phyloP scores from a whole-genome alignment of 257 asterid species.

The Marsdenia floribunda region DNA sequence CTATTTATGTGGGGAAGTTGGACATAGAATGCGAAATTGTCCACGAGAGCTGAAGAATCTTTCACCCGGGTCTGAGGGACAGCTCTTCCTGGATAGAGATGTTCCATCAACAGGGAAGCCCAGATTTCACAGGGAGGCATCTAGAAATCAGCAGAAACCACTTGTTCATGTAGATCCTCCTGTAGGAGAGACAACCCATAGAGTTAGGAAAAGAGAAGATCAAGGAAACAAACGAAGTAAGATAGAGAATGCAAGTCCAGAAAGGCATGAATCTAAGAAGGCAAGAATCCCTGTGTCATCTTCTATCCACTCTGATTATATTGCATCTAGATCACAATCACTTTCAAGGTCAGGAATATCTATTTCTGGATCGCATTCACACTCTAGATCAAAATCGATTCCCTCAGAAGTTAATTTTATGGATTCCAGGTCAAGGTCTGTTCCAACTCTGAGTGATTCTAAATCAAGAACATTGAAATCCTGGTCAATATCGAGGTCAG shows the following conservation, averaged over 20 bases:
- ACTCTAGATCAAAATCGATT: slow-evolving; percentile 13
- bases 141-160: slow-evolving; percentile 16
- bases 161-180: slow-evolving; percentile 25
- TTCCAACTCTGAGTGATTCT: slow-evolving; percentile 27
- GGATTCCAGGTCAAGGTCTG: slow-evolving; percentile 25
- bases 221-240: slow-evolving; percentile 29
- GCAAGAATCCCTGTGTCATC: slow-evolving; percentile 34
- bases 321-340: slow-evolving; percentile 34
- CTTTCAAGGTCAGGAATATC: slow-evolving; percentile 22
- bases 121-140: slow-evolving; percentile 19
- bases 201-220: slow-evolving; percentile 23
- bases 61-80: slow-evolving; percentile 19
- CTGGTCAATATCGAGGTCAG: slow-evolving; percentile 18
- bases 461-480: slow-evolving; percentile 14
- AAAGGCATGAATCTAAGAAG: slow-evolving; percentile 25
- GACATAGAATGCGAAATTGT: slow-evolving; percentile 29
- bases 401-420: slow-evolving; percentile 17
- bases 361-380: slow-evolving; percentile 13
- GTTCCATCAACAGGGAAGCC: slow-evolving; percentile 17
- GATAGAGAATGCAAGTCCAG: slow-evolving; percentile 23
- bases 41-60: slow-evolving; percentile 21
- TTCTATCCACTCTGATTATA: slow-evolving; percentile 32
- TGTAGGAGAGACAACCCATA: slow-evolving; percentile 15
- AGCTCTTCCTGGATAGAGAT: slow-evolving; percentile 14
- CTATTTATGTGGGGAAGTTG: slow-evolving; percentile 33